Evolutionary conservation across 2,329 filamentous ascomycete species (phyloP), one percentile per base, ranked within the genome.

Genomic region (Paracorniculantispora psalliotae): DNA sequence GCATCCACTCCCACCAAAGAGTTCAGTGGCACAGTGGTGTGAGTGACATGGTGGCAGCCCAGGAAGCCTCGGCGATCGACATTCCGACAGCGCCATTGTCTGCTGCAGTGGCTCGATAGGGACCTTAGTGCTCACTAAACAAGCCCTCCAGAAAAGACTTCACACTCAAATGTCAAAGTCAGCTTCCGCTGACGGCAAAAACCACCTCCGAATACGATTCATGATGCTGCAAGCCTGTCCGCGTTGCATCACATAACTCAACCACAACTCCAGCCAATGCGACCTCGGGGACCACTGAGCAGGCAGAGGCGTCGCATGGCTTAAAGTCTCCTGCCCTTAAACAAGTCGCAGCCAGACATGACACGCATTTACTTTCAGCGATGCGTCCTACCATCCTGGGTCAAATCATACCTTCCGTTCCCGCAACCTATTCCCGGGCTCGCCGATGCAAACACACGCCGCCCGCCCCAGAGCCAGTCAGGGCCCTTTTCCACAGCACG

Each of bases 401-500:
- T 4, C 39, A 30, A 19, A 12, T 26, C 21, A 26, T 44, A n/a
- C n/a, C 13, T 30, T 3, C 26, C 25, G 51, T 39, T 47, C 28
- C 41, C 52, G 30, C n/a, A n/a, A n/a, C n/a, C 19, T 47, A 37
- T 55, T 47, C 41, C 52, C 52, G 52, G 52, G 10, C 26, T 33
- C 52, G 15, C 52, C 52, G 52, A 46, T 46, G 39, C 17, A 46
- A 37, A 47, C 41, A 15, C 52, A 28, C 15, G 13, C 9, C 49
- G 7, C 25, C 21, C 33, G 15, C 33, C 19, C n/a, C 39, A 17
- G 17, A 13, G 41, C 28, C 52, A 55, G 28, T 55, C 8, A 28
- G 50, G 13, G 47, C 23, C 41, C 15, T 4, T 21, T 12, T 8
- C 43, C 41, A 47, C 30, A 21, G 41, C 52, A 55, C 52, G 52